phyloP scores from a whole-genome alignment of 345 rosid genomes.

The Pseudoturritis turrita region DNA sequence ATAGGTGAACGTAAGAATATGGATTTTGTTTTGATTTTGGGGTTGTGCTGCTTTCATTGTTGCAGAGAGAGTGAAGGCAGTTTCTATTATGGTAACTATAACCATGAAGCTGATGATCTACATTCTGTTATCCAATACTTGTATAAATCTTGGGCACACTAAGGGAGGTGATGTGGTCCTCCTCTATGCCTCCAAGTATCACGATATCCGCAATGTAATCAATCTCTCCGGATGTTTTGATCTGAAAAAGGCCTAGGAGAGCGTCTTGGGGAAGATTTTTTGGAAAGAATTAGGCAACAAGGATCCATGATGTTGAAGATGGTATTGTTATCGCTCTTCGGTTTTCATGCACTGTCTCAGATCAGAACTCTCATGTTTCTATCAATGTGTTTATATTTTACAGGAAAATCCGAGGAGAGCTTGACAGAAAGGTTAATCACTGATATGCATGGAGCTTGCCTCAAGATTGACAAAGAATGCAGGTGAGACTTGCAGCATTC shows the following conservation, averaged over 20 bases:
- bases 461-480: too few species aligned
- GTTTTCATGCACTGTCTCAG: too few species aligned
- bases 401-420: too few species aligned
- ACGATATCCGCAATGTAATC: background rate
- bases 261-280: background rate
- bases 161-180: conserved; percentile 47
- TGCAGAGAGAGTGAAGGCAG: conserved; percentile 82
- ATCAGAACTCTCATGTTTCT: too few species aligned
- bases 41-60: background rate
- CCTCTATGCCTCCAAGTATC: background rate
- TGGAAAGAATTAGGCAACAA: background rate
- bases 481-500: too few species aligned
- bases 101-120: conserved; percentile 74
- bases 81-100: conserved; percentile 65
- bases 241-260: background rate
- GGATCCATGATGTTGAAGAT: background rate
- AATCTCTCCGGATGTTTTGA: background rate
- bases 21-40: background rate
- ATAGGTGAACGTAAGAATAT: background rate
- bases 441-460: too few species aligned
- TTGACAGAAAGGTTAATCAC: too few species aligned
- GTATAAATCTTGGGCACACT: conserved; percentile 37
- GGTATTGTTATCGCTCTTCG: too few species aligned
- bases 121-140: conserved; percentile 52
- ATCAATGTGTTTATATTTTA: too few species aligned